phyloP scores from a whole-genome alignment of 768 basidiomycete species.

The Artomyces pyxidatus region DNA sequence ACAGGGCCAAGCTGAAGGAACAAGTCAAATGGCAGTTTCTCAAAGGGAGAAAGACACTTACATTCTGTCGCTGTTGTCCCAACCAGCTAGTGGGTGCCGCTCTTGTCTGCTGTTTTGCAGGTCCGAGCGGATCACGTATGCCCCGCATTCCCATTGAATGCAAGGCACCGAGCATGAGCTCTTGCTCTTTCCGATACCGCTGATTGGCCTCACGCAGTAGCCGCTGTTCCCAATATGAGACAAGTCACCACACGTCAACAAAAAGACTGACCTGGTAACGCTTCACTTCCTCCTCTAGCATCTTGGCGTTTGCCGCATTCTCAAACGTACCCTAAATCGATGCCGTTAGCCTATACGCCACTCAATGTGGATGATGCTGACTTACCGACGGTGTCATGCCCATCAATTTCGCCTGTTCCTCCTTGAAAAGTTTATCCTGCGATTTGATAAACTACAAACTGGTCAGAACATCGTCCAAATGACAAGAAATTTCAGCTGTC shows the following conservation, averaged over 20 bases:
- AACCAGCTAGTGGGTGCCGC: slow-evolving; percentile 11
- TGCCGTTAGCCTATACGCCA: no score
- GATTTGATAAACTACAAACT: slow-evolving; percentile 74
- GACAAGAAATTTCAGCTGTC: slow-evolving; percentile 6
- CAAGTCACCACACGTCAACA: slow-evolving; percentile 18
- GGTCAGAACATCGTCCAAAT: not conserved
- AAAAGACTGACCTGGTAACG: slow-evolving; percentile 3
- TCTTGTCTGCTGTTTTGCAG: slow-evolving; percentile 6
- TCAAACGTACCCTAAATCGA: slow-evolving; percentile 62
- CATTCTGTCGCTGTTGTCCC: slow-evolving; percentile 16
- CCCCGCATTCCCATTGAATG: slow-evolving; percentile 10
- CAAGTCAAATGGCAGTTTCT: not conserved
- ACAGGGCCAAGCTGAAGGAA: slow-evolving; percentile 9
- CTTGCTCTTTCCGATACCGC: slow-evolving; percentile 16
- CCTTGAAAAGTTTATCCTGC: slow-evolving; percentile 85
- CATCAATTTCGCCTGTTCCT: slow-evolving; percentile 58
- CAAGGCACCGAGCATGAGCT: slow-evolving; percentile 12
- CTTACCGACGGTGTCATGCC: slow-evolving; percentile 38
- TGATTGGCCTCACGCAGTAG: slow-evolving; percentile 11
- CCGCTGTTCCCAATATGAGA: slow-evolving; percentile 5
- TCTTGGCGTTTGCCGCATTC: slow-evolving; percentile 41
- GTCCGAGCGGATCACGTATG: slow-evolving; percentile 11
- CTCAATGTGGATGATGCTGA: not conserved
- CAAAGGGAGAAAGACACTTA: not conserved
- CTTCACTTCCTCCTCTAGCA: slow-evolving; percentile 49